Evolutionary conservation across 1,139 yeast species (phyloP).

Genomic region (Blastobotrys capitulatus): DNA sequence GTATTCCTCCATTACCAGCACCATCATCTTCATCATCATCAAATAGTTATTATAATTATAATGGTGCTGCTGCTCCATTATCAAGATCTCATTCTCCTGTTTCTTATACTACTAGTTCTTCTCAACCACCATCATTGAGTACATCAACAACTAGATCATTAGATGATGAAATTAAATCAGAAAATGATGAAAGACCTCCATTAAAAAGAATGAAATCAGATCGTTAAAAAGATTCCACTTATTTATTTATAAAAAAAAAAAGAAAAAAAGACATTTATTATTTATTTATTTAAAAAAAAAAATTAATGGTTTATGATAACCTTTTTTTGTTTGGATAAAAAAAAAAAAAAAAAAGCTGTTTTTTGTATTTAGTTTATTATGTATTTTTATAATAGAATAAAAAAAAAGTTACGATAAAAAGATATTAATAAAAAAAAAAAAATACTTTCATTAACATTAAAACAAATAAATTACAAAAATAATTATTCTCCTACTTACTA

Average conservation of each 20-base stretch:
- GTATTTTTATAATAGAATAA: background rate
- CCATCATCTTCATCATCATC: background rate
- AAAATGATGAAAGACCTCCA: constrained; percentile 8
- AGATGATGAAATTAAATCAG: background rate
- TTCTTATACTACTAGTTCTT: background rate
- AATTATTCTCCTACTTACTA: background rate
- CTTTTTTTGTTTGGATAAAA: no score
- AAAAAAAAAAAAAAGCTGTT: background rate
- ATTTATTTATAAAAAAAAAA: background rate
- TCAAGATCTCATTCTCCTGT: constrained; percentile 7
- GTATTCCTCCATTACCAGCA: background rate
- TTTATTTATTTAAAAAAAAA: background rate
- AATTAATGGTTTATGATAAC: background rate
- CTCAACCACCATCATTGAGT: background rate
- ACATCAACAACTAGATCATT: background rate
- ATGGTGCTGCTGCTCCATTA: constrained; percentile 5
- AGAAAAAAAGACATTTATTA: background rate
- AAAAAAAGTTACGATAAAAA: no score
- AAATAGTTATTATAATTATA: background rate
- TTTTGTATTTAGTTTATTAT: background rate
- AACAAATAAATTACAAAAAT: no score
- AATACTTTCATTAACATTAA: no score
- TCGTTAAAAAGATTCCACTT: no score
- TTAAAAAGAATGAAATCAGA: constrained; percentile 12
- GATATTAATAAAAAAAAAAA: background rate